These are phyloP conservation scores for Pascua guehoae DNA, from an alignment of 1,284 basidiomycete genomes.

Conservation along the genomic window DNA sequence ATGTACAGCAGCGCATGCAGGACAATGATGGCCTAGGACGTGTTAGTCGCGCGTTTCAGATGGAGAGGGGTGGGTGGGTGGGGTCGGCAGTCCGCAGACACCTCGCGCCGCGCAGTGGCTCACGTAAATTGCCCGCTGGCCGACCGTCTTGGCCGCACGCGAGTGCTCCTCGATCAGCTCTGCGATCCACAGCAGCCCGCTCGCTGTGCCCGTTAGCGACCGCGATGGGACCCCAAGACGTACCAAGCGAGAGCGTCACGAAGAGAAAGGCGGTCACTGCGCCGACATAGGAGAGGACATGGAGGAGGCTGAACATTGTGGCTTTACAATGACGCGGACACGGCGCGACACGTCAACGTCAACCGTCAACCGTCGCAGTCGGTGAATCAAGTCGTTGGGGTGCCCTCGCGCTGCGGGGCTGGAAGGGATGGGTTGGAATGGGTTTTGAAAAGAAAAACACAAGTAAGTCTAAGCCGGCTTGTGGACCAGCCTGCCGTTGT, in stretches of 20 bases:
- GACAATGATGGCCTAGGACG: constrained; percentile 64
- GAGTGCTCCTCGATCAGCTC: constrained; percentile 93
- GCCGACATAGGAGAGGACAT: constrained; percentile 59
- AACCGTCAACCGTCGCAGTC: too few species aligned
- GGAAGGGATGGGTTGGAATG: not conserved
- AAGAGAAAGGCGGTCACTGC: constrained; percentile 68
- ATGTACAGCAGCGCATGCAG: constrained; percentile 74
- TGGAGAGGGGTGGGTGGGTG: not conserved
- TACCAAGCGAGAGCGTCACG: constrained; percentile 75
- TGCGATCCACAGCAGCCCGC: constrained; percentile 84
- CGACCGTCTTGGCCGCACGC: constrained; percentile 68
- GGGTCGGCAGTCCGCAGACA: too few species aligned
- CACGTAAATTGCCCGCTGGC: constrained; percentile 80
- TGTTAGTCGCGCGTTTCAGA: not conserved
- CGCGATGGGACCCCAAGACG: not conserved
- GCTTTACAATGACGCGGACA: not conserved
- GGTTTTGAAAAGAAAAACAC: not conserved
- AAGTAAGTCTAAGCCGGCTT: not conserved
- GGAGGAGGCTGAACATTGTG: constrained; percentile 33
- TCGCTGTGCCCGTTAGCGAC: constrained; percentile 57
- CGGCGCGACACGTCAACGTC: not conserved
- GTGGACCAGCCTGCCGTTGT: not conserved
- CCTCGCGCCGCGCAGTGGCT: constrained; percentile 40
- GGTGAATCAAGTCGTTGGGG: too few species aligned
- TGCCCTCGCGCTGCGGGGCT: too few species aligned